Base-by-base conservation (phyloP, 495 filamentous ascomycete genomes). In the Xylaria curta region DNA sequence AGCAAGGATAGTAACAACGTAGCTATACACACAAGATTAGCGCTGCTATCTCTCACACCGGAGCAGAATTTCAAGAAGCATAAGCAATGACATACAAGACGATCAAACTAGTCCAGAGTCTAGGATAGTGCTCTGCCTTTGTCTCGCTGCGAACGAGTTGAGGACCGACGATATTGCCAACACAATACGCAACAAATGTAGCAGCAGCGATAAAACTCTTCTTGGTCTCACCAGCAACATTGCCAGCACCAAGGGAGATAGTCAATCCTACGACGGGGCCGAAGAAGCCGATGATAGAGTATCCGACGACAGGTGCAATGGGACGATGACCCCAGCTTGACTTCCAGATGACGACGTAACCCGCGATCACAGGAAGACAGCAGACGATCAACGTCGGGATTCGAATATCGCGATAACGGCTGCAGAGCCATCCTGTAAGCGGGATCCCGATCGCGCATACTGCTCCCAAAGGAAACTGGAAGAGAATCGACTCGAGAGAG, bases 141-240 rank as follows among this genome's bases (percentile, higher is more conserved):
- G 87, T 91, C 76, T 89, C 79, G 47, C 84, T 88, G 60, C 88
- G 88, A 49, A 93, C 83, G 21, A 94, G 81, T 78, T 91, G 89
- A n/a, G 91, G 91, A 0, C 91, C 90, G 40, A 93, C 86, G 61
- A 93, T 93, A 66, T 86, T 85, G 21, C 92, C 92, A 3, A 93
- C 88, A 61, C 89, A 90, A 77, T 93, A 93, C 0, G 90, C 91
- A 0, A 92, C 90, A 72, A 93, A 94, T 36, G 92, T 91, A 2
- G 89, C 89, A 0, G 90, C 89, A 0, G 91, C 89, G 84, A 90
- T 93, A 72, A 90, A 85, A 68, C 88, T 89, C 82, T 93, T 93
- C 80, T 95, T 95, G 8, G 91, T 94, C 21, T 90, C 88, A 0
- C 92, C 92, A 0, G 92, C 92, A 0, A 94, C 88, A 73, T 94